Evolutionary conservation across 2,329 filamentous ascomycete genomes (phyloP).

Genomic region (Ascochyta lentis): DNA sequence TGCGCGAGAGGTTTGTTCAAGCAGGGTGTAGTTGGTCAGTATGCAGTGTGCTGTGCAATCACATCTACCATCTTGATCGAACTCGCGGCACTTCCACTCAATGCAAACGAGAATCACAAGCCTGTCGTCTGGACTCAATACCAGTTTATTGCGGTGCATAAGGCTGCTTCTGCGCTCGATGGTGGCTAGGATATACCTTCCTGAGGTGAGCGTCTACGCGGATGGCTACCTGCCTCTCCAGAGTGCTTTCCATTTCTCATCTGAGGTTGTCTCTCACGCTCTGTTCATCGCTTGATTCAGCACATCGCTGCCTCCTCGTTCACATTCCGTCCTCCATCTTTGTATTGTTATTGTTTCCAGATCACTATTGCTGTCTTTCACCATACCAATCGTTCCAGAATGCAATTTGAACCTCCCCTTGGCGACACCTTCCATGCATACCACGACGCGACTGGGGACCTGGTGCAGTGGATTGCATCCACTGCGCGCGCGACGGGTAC

Average conservation of each 20-base stretch:
- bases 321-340: background rate
- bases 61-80: no score
- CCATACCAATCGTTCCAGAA: background rate
- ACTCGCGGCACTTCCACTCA: no score
- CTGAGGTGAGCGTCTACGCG: background rate
- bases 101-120: no score
- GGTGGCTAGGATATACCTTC: no score
- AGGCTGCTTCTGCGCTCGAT: no score
- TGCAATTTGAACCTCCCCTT: conserved; percentile 16
- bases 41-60: no score
- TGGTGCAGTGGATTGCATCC: conserved; percentile 23
- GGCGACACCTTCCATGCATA: conserved; percentile 17
- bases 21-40: no score
- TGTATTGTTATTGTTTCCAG: background rate
- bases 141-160: no score
- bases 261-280: background rate
- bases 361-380: background rate
- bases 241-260: background rate
- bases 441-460: conserved; percentile 9
- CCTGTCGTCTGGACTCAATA: no score
- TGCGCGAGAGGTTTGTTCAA: no score
- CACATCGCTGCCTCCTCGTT: background rate
- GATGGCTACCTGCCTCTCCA: background rate
- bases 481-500: conserved; percentile 19
- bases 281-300: background rate